Base-by-base conservation (phyloP, 78 protist species). In the Blattamonas nauphoetae region DNA sequence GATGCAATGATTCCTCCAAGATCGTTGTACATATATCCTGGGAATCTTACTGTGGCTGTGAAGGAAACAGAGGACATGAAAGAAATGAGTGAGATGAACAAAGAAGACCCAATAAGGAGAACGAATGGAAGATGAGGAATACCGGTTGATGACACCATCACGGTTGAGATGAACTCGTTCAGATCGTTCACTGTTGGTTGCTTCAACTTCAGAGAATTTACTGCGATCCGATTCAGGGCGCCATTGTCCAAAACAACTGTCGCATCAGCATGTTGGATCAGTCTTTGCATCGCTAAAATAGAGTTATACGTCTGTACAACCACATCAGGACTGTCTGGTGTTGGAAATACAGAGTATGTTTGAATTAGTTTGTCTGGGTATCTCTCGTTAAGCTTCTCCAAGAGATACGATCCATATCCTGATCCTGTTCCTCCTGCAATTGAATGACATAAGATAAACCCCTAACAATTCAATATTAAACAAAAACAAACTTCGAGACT, bases 341-440 rank as follows among this genome's bases (percentile, higher is more conserved):
- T 35, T 4, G 99, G 99, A 41, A 97, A 96, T 33, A 96, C 99
- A 0, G 96, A 92, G 92, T 97, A 98, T 34, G 99, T 98, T 89
- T 96, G 98, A 35, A 97, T 90, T 36, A 98, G 88, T 81, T 97
- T 97, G 92, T 98, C 96, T 38, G 99, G 99, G 82, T 64, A 96
- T 36, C 94, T 88, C 81, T 98, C 99, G 78, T 93, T 94, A 1
- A 98, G 87, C 21, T 64, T 3, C 89, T 97, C 99, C 21, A 98
- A 90, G 45, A 98, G n/a, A 81, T 84, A 93, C 2, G 96, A 91
- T 3, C 99, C 99, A 90, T 97, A 46, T 5, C 99, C 99, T 2
- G 98, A 95, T 21, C 99, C 99, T 0, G 99, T 98, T 0, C 99
- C 99, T 6, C 99, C 99, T 5, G 98, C 95, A 42, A 98, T 96